Conservation (phyloP, 2,329 filamentous ascomycete species). For the Colletotrichum filicis region DNA sequence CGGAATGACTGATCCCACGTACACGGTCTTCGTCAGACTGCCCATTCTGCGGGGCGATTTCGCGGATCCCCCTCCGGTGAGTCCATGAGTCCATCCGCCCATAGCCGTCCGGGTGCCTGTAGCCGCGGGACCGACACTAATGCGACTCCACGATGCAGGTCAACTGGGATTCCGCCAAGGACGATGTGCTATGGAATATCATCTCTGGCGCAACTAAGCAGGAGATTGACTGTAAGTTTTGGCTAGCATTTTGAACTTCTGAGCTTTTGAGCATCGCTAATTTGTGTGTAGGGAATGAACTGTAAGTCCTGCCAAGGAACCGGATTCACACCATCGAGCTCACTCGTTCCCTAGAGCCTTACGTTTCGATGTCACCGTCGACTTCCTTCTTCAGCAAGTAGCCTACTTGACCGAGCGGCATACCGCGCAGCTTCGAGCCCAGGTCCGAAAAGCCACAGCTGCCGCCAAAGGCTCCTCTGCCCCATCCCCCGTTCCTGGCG, state of each 20-base stretch:
- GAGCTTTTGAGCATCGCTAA: conserved; percentile 5
- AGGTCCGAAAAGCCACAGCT: conserved; percentile 81
- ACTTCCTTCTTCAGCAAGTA: conserved; percentile 92
- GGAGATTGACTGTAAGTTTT: conserved; percentile 82
- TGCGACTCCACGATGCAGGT: conserved; percentile 62
- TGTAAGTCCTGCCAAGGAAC: conserved; percentile 63
- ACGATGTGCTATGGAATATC: conserved; percentile 89
- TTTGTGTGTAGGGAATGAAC: conserved; percentile 71
- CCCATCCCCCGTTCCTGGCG: conserved; percentile 66
- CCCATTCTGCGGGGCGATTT: conserved; percentile 90
- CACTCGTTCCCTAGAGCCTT: conserved; percentile 64
- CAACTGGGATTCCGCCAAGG: conserved; percentile 88
- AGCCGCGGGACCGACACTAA: conserved; percentile 36
- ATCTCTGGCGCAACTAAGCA: conserved; percentile 84
- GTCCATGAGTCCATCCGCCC: conserved; percentile 50
- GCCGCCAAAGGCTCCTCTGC: conserved; percentile 66
- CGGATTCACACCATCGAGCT: conserved; percentile 28
- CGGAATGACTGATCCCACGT: conserved; percentile 63
- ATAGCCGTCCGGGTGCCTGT: conserved; percentile 21
- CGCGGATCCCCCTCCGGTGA: conserved; percentile 86
- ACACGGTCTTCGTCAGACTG: conserved; percentile 88
- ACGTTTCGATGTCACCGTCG: conserved; percentile 84
- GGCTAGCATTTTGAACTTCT: neutral
- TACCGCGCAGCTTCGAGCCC: conserved; percentile 87
- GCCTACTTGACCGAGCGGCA: conserved; percentile 94